Evolutionary conservation across 2,329 filamentous ascomycete genomes (phyloP), one percentile per base, ranked within the genome.

Genomic region (Balansia obtecta): DNA sequence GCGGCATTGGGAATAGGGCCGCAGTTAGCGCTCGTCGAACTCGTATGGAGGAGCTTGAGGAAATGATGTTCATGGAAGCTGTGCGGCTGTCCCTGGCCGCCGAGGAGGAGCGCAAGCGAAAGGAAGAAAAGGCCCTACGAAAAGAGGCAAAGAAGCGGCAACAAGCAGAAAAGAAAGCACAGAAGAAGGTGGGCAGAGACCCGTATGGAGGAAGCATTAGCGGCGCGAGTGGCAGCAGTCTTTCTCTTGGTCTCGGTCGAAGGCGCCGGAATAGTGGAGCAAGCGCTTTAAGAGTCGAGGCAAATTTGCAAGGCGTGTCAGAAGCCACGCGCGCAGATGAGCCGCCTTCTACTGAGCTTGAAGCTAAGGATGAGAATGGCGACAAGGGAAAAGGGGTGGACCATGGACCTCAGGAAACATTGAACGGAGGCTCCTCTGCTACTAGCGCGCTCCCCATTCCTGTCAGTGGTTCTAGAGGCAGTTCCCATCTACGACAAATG

Each of bases 31-130:
- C 59, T 50, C 60, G 72, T 52, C 66, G 74, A 44, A 64, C 63
- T 50, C 76, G 88, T 32, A 80, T 94, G 62, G 88, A 94, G 20
- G 90, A 97, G 58, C 75, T 97, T 0, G 93, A 98, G 64, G 91
- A 95, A 46, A 86, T 98, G 73, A 98, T 98, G 93, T 89, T 97
- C 74, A 88, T 93, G 75, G 93, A 98, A 65, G 93, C 93, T 0
- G 94, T 98, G 45, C 77, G 93, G 39, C 67, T 95, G 32, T 95
- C 89, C 45, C 72, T 98, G n/a, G 89, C 86, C 0, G 84, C 88
- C 1, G 93, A 98, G 64, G 91, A 97, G 60, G 91, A 97, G 41
- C 79, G 91, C n/a, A 86, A 88, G 57, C 84, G 79, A 45, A 93
- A 88, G 62, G 85, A 91, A 52, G 68, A 68, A 40, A 70, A 70